phyloP scores from a whole-genome alignment of 2,329 filamentous ascomycete species.

The Hymenoscyphus occultus region DNA sequence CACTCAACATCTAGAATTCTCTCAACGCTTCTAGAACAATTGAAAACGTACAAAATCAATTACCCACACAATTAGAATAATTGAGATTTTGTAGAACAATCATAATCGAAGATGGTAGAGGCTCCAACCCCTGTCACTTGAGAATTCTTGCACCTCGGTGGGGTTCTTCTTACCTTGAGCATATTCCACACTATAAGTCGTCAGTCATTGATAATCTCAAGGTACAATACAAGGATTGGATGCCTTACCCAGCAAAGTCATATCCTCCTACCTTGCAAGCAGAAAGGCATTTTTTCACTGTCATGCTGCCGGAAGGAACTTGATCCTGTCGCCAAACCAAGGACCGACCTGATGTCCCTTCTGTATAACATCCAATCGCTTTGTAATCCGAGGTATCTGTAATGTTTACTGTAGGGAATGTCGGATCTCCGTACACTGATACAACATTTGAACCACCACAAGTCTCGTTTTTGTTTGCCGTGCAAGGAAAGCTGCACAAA shows the following conservation, averaged over 20 bases:
- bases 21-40: too few relatives aligned
- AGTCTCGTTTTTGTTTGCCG: conserved; percentile 26
- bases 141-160: too few relatives aligned
- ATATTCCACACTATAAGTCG: background rate
- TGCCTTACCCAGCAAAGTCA: conserved; percentile 40
- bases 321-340: conserved; percentile 36
- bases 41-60: too few relatives aligned
- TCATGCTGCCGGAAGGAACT: conserved; percentile 35
- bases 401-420: conserved; percentile 33
- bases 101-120: too few relatives aligned
- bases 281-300: conserved; percentile 38
- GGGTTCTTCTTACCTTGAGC: background rate
- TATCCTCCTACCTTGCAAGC: conserved; percentile 39
- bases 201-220: background rate
- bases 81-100: too few relatives aligned
- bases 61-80: too few relatives aligned
- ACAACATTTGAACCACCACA: conserved; percentile 31
- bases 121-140: too few relatives aligned
- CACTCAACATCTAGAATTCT: too few relatives aligned
- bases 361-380: conserved; percentile 42
- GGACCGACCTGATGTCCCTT: conserved; percentile 34
- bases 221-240: conserved; percentile 2
- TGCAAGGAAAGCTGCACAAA: conserved; percentile 30
- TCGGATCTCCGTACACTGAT: conserved; percentile 37
- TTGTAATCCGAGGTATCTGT: conserved; percentile 33